Evolutionary conservation across 148 eudicot genomes (phyloP).

Genomic region (Rhododendron simsii): DNA sequence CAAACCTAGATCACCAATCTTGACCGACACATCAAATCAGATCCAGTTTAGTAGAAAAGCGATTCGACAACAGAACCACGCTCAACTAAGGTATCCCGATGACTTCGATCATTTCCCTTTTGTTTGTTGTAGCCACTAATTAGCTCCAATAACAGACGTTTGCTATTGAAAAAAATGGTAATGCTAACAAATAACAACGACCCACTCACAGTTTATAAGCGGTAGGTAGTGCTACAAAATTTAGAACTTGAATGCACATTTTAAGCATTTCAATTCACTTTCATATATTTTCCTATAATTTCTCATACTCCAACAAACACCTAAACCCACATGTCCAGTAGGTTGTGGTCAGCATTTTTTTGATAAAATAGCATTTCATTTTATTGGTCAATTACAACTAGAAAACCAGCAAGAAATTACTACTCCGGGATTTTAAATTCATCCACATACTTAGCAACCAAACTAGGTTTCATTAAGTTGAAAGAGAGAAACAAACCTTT

Average conservation of each 20-base stretch:
- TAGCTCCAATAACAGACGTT: background rate
- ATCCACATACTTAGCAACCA: background rate
- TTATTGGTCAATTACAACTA: background rate
- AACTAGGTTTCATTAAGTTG: background rate
- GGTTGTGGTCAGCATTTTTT: too few species aligned
- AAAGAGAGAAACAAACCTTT: slow-evolving; percentile 17
- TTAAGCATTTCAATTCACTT: too few species aligned
- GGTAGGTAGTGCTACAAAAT: background rate
- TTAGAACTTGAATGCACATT: background rate
- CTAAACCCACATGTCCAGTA: background rate
- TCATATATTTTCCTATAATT: background rate
- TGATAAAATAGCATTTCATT: background rate
- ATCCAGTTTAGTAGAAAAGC: background rate
- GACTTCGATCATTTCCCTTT: background rate
- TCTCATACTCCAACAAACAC: background rate
- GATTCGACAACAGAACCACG: background rate
- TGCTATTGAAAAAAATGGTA: background rate
- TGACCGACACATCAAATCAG: slow-evolving; percentile 27
- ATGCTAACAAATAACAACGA: background rate
- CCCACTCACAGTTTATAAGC: background rate
- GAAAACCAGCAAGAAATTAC: background rate
- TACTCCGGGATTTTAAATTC: background rate
- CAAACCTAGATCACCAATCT: too few species aligned
- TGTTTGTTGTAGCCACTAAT: background rate
- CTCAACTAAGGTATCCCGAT: background rate